These are phyloP conservation scores for Cryphonectria japonica DNA, from an alignment of 2,329 filamentous ascomycete species.

Conservation along the genomic window DNA sequence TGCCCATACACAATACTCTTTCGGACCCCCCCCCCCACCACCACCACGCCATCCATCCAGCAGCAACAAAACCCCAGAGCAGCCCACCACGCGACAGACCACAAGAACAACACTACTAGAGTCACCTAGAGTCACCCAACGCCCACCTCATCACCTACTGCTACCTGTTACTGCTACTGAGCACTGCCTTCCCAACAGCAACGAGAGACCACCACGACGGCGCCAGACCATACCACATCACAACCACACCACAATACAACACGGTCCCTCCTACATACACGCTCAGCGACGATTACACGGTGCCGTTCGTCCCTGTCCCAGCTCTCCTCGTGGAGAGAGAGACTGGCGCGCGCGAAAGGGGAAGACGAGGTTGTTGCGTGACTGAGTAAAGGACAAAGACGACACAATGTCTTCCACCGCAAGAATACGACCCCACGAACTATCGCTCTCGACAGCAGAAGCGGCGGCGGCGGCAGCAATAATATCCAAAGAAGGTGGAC, in stretches of 20 bases:
- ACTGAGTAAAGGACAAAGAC: background rate
- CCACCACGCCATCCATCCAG: background rate
- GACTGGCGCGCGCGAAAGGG: background rate
- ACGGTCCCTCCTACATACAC: background rate
- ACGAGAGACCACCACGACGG: background rate
- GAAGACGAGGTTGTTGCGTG: background rate
- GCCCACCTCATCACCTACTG: background rate
- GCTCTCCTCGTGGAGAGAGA: slow-evolving; percentile 1
- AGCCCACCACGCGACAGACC: slow-evolving; percentile 6
- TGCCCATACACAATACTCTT: background rate
- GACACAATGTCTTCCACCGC: slow-evolving; percentile 4
- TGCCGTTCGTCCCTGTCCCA: background rate
- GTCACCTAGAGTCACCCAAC: background rate
- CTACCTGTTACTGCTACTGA: background rate
- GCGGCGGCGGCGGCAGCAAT: background rate
- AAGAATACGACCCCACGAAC: slow-evolving; percentile 4
- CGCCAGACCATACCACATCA: background rate
- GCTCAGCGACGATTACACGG: background rate
- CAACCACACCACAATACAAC: background rate
- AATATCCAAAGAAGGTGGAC: slow-evolving; percentile 5
- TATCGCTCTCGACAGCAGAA: background rate
- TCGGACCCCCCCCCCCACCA: background rate
- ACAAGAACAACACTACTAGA: background rate
- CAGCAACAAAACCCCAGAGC: background rate
- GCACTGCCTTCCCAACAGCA: background rate